phyloP scores from a whole-genome alignment of 345 rosid genomes.

The Populus tremula region DNA sequence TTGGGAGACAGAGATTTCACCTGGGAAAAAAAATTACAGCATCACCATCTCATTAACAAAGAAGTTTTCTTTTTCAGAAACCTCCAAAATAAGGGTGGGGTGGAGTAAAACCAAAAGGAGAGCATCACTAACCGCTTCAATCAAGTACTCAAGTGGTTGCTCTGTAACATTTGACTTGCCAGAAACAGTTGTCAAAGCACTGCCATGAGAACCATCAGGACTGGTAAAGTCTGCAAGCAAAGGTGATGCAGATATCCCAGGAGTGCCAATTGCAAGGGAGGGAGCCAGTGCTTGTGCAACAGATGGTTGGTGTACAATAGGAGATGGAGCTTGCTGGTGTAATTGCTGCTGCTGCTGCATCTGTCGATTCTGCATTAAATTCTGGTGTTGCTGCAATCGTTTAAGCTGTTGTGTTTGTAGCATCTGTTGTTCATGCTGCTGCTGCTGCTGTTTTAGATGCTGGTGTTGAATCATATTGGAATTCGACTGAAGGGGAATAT shows the following conservation, averaged over 20 bases:
- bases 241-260: too few species aligned
- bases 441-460: constrained; percentile 42
- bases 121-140: too few species aligned
- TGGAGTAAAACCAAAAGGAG: too few species aligned
- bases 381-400: constrained; percentile 62
- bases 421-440: constrained; percentile 45
- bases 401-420: constrained; percentile 52
- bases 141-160: too few species aligned
- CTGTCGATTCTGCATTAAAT: constrained; percentile 49
- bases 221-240: background rate
- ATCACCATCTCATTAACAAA: too few species aligned
- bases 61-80: too few species aligned
- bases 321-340: constrained; percentile 79
- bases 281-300: too few species aligned
- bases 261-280: too few species aligned
- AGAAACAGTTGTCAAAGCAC: too few species aligned
- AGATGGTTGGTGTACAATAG: constrained; percentile 20
- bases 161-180: too few species aligned
- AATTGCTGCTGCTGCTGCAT: constrained; percentile 43
- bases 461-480: constrained; percentile 73
- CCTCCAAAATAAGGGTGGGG: too few species aligned
- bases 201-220: constrained; percentile 43
- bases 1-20: constrained; percentile 36
- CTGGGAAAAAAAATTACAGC: constrained; percentile 36
- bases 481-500: constrained; percentile 61